Evolutionary conservation across 441 rosid species (phyloP).

Genomic region (Populus tomentosa): DNA sequence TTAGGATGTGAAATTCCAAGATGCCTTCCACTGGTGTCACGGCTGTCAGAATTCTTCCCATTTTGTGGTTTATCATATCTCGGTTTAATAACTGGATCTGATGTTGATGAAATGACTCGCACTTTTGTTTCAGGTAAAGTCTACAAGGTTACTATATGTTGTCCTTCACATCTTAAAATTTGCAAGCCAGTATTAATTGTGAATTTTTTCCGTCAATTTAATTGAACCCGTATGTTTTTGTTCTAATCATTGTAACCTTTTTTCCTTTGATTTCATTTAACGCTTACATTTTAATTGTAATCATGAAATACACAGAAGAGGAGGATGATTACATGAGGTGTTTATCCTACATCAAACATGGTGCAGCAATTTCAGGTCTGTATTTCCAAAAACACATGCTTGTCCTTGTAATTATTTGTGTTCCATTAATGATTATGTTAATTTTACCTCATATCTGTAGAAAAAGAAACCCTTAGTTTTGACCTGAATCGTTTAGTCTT

Average conservation of each 20-base stretch:
- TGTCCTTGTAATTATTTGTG: neutral
- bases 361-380: constrained; percentile 75
- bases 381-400: constrained; percentile 4
- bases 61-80: constrained; percentile 57
- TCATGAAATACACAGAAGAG: constrained; percentile 37
- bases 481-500: neutral
- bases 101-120: constrained; percentile 36
- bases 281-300: constrained; percentile 8
- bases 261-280: neutral
- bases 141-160: neutral
- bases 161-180: constrained; percentile 4
- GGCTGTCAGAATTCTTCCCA: constrained; percentile 43
- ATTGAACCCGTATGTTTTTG: no score
- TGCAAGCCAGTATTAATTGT: neutral
- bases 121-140: constrained; percentile 43
- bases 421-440: neutral
- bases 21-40: constrained; percentile 38
- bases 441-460: neutral
- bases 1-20: constrained; percentile 30
- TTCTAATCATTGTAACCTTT: no score
- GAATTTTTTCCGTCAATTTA: neutral
- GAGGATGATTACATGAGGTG: constrained; percentile 40
- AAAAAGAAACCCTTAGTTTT: neutral
- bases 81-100: constrained; percentile 66
- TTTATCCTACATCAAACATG: constrained; percentile 51